Evolutionary conservation across 305 asterid genomes (phyloP).

Genomic region (Solanum hybrid): DNA sequence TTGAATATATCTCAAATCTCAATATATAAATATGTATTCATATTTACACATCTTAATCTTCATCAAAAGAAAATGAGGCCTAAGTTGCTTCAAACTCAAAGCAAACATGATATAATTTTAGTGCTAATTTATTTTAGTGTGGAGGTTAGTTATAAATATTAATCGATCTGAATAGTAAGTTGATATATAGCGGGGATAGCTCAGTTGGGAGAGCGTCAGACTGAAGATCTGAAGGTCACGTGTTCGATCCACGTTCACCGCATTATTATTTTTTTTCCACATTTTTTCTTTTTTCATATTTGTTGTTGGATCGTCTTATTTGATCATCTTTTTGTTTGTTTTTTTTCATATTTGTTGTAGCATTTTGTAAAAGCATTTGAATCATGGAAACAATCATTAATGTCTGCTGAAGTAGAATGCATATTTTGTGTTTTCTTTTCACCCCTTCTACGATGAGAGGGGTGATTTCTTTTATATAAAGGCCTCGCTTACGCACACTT

Average conservation of each 20-base stretch:
- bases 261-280: slow-evolving; percentile 1
- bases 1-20: background rate
- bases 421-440: background rate
- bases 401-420: background rate
- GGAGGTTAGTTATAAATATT: background rate
- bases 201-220: slow-evolving; percentile 99
- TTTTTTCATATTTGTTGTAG: no score
- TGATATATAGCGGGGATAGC: slow-evolving; percentile 55
- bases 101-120: background rate
- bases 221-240: slow-evolving; percentile 97
- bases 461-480: background rate
- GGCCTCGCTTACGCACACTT: background rate
- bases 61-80: background rate
- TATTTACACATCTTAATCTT: background rate
- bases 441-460: background rate
- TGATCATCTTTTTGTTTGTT: background rate
- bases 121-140: background rate
- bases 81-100: background rate
- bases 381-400: background rate
- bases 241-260: slow-evolving; percentile 97
- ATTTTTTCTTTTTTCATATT: background rate
- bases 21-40: background rate
- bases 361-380: no score
- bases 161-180: background rate
- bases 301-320: no score